Evolutionary conservation across 805 yeast genomes (phyloP).

Genomic region (Kuraishia hungarica): DNA sequence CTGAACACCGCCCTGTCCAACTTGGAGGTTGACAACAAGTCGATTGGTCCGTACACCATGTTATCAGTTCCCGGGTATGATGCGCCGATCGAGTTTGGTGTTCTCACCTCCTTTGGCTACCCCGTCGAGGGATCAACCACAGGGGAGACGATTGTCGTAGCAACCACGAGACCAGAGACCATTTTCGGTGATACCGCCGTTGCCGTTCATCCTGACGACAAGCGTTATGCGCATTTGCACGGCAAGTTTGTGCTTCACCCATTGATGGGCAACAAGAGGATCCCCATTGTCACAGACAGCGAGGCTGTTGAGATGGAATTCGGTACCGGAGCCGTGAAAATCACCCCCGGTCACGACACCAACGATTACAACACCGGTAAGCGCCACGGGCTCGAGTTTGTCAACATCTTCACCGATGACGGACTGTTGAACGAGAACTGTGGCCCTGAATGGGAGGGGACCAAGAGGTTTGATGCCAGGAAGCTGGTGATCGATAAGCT

Average conservation of each 20-base stretch:
- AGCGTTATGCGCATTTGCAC: conserved; percentile 87
- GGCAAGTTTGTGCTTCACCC: conserved; percentile 92
- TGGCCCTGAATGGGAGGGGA: conserved; percentile 79
- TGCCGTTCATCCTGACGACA: conserved; percentile 95
- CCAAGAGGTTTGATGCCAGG: conserved; percentile 94
- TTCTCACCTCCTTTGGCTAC: conserved; percentile 90
- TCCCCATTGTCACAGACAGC: conserved; percentile 83
- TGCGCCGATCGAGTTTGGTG: conserved; percentile 91
- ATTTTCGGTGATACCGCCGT: conserved; percentile 96
- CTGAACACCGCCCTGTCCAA: conserved; percentile 93
- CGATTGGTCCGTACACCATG: conserved; percentile 71
- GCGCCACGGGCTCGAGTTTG: conserved; percentile 80
- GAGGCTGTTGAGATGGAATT: conserved; percentile 99
- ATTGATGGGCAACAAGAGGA: conserved; percentile 59
- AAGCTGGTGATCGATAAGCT: conserved; percentile 70
- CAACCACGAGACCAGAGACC: conserved; percentile 99
- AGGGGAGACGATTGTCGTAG: conserved; percentile 74
- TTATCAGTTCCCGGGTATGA: conserved; percentile 86
- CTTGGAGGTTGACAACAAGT: conserved; percentile 93
- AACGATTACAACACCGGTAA: conserved; percentile 97
- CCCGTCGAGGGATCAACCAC: conserved; percentile 69
- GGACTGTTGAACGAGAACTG: conserved; percentile 87
- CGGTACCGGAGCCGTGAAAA: conserved; percentile 99
- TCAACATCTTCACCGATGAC: conserved; percentile 87
- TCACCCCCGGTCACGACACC: conserved; percentile 97